Evolutionary conservation across 2,329 filamentous ascomycete species (phyloP), one percentile per base, ranked within the genome.

Genomic region (Paracorniculantispora psalliotae): DNA sequence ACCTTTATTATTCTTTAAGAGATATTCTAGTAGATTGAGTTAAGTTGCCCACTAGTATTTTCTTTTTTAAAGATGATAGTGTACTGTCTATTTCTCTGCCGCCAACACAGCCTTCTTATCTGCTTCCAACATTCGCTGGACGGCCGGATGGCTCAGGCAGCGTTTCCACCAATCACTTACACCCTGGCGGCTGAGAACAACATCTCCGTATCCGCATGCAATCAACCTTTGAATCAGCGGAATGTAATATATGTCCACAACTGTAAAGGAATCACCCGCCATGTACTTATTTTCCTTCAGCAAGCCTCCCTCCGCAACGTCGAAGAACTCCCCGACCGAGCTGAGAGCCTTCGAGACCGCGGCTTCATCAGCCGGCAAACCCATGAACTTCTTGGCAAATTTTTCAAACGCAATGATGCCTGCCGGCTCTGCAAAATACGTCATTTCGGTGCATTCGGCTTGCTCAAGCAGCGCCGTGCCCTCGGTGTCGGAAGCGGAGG

Each of bases 171-270:
- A 77, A 63, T 68, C 71, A 62, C 63, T 69, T 52, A 78, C 71
- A 60, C 69, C 69, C 63, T 70, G 60, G 52, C 73, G 73, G 60
- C 67, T 65, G 43, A 63, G 33, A 59, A 78, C 63, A 26, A 75
- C 10, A 55, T 77, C 70, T 63, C 66, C 69, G 30, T 73, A 72
- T 17, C 75, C 75, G 59, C 70, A 71, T 8, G 67, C 72, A 60
- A 78, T 73, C 60, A 79, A 70, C 62, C 74, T 74, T 59, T 72
- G 70, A 17, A 79, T 69, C 61, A 76, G 62, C 5, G 77, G 76
- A 64, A 79, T 75, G 62, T 80, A 79, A 68, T 75, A 76, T 62
- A 80, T 77, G 66, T 80, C 77, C 41, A 68, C 66, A 13, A 79
- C 72, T 33, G 72, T 75, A 62, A 78, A 79, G 12, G 71, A 59